These are phyloP conservation scores for Arachnopeziza araneosa DNA, from an alignment of 2,329 filamentous ascomycete species.

Conservation along the genomic window DNA sequence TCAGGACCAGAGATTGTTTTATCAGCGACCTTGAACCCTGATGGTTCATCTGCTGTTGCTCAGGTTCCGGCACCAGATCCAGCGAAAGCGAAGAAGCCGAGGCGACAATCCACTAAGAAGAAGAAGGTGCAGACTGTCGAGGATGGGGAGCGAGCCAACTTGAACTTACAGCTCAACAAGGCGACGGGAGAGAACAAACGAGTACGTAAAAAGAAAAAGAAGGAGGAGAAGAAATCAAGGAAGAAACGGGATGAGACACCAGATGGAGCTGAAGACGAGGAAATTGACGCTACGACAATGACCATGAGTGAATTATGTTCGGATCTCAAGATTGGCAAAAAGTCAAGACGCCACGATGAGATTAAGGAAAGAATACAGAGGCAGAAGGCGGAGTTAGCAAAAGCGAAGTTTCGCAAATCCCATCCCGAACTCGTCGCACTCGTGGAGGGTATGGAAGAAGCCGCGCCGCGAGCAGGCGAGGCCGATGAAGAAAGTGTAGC, in stretches of 20 bases:
- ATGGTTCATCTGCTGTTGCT: conserved; percentile 21
- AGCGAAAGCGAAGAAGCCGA: conserved; percentile 18
- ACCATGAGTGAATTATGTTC: conserved; percentile 70
- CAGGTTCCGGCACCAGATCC: conserved; percentile 12
- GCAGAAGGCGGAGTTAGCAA: conserved; percentile 35
- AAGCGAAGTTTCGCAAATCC: conserved; percentile 25
- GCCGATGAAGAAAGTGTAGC: background rate
- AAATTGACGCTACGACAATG: conserved; percentile 60
- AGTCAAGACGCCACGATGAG: conserved; percentile 68
- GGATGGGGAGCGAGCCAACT: conserved; percentile 10
- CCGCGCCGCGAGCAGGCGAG: conserved; percentile 30
- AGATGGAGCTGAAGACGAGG: conserved; percentile 54
- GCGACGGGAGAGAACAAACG: conserved; percentile 1
- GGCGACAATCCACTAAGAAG: conserved; percentile 18
- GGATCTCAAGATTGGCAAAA: conserved; percentile 66
- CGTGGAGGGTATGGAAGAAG: conserved; percentile 23
- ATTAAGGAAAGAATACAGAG: conserved; percentile 58
- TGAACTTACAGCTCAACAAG: background rate
- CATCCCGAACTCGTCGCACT: conserved; percentile 19
- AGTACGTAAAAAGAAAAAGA: conserved; percentile 27
- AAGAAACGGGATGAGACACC: conserved; percentile 42
- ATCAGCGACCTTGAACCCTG: conserved; percentile 21
- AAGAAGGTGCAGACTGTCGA: conserved; percentile 16
- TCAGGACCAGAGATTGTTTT: conserved; percentile 18
- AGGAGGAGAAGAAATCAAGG: conserved; percentile 26